Base-by-base conservation (phyloP, 441 rosid species). In the Pelargonium australe region DNA sequence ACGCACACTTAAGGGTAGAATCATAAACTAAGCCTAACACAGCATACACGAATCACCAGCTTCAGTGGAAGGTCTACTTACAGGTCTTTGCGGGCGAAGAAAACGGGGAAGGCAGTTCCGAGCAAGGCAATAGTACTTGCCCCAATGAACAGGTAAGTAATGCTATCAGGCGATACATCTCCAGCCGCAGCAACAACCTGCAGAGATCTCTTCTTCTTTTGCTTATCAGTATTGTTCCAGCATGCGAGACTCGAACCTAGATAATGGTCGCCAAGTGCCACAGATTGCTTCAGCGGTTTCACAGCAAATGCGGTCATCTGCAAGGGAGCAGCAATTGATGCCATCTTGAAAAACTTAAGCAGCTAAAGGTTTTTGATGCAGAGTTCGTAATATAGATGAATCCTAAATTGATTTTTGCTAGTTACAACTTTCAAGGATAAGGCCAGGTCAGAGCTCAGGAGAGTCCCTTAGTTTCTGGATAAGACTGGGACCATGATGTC, bases 81-180 rank as follows among this genome's bases (percentile, higher is more conserved):
- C 98, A 75, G 69, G 87, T 94, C 98, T 76, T 78, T 85, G 85
- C 96, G 95, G 69, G 90, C 76, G 89, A 89, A 93, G 75, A 93
- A 62, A 61, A 88, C 73, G 5, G 98, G 98, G 28, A 91, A 91
- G 68, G 97, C 98, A 1, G 98, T 89, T 70, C 98, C 98, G 25
- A 91, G 73, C 7, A 93, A 86, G 6, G 97, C 89, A 8, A 89
- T 81, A 3, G 84, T 80, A 37, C 78, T 89, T 1, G 96, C 96
- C 40, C 96, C 96, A 0, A 83, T 93, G 23, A 93, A 61, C 13
- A 91, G 73, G 71, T 93, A 93, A 45, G 75, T 78, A 0, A 82
- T 93, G 78, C 96, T 78, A 65, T 88, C 96, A 9, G 98, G 74
- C 20, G 97, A 91, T 25, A 93, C 86, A n/a, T 91, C 98, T 69